These are phyloP conservation scores for Withania somnifera DNA, from an alignment of 305 asterid species.

Conservation along the genomic window DNA sequence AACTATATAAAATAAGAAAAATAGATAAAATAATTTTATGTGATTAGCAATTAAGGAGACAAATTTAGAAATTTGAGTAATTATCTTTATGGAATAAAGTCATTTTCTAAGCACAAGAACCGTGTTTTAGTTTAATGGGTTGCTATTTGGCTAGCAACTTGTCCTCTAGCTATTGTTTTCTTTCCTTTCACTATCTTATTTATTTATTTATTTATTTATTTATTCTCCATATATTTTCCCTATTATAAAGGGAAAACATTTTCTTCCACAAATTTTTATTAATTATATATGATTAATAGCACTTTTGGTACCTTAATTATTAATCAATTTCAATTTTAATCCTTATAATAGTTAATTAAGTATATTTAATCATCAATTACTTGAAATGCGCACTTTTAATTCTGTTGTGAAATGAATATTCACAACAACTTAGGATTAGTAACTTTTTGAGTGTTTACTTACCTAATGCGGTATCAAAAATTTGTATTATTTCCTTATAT, in stretches of 20 bases:
- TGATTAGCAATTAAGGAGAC: neutral
- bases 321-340: neutral
- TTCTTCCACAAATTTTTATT: neutral
- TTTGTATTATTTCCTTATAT: neutral
- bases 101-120: slow-evolving; percentile 1
- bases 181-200: neutral
- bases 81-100: neutral
- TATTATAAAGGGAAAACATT: neutral
- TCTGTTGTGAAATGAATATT: neutral
- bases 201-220: neutral
- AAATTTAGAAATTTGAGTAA: neutral
- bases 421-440: neutral
- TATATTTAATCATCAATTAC: neutral
- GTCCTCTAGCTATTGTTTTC: slow-evolving; percentile 1
- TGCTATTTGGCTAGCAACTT: neutral
- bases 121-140: neutral
- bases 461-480: neutral
- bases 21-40: neutral
- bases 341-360: neutral
- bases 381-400: neutral
- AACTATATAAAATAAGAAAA: neutral
- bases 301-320: neutral
- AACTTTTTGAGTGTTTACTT: neutral
- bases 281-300: neutral
- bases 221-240: neutral